A percentile compares a stretch with the other conserved stretches of the same genome.
These are phyloP conservation scores for Euphorbia corollata DNA, from an alignment of 441 rosid species.

Conservation along the genomic window DNA sequence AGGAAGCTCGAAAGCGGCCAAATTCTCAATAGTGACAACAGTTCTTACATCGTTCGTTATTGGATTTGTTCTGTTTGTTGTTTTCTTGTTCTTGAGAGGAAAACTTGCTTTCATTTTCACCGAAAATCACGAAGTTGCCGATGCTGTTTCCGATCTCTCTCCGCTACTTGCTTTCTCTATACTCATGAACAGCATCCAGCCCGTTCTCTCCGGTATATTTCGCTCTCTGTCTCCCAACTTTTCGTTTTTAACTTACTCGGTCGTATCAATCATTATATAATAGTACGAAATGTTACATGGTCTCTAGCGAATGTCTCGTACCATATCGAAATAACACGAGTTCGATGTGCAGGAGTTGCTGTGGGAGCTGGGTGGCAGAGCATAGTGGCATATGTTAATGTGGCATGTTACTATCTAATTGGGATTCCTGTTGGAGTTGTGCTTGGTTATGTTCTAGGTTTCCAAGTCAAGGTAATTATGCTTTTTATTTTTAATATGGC, in stretches of 20 bases:
- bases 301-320: too few relatives aligned
- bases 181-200: constrained; percentile 62
- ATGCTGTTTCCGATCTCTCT: constrained; percentile 56
- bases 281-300: too few relatives aligned
- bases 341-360: constrained; percentile 28
- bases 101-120: constrained; percentile 52
- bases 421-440: constrained; percentile 52
- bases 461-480: constrained; percentile 34
- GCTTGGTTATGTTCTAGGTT: constrained; percentile 19
- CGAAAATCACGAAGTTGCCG: constrained; percentile 34
- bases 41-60: too few relatives aligned
- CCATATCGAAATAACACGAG: too few relatives aligned
- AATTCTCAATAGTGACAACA: constrained; percentile 50
- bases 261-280: too few relatives aligned
- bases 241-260: too few relatives aligned
- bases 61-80: constrained; percentile 24
- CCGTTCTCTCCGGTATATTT: constrained; percentile 66
- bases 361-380: too few relatives aligned
- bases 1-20: constrained; percentile 59
- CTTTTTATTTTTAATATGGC: too few relatives aligned
- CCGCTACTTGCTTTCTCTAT: constrained; percentile 21
- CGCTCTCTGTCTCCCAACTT: too few relatives aligned
- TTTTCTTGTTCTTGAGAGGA: constrained; percentile 35
- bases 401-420: constrained; percentile 51
- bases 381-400: neutral